phyloP scores from a whole-genome alignment of 192 early-diverging fungal genomes.

The Pilobolus umbonatus region DNA sequence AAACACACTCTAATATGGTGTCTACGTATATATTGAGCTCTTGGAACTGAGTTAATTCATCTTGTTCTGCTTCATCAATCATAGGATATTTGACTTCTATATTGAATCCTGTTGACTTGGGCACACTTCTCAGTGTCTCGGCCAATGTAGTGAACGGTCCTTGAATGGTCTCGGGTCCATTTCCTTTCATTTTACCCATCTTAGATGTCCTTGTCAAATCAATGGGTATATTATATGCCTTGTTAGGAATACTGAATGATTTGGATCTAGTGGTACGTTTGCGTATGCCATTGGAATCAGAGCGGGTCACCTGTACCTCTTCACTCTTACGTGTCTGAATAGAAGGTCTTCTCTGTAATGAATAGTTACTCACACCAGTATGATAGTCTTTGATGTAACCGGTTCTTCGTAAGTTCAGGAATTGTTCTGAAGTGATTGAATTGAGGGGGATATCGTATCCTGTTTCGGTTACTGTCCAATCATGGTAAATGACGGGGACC shows the following conservation, averaged over 20 bases:
- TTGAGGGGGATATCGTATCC: slow-evolving; percentile 66
- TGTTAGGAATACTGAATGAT: slow-evolving; percentile 30
- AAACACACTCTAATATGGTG: slow-evolving; percentile 74
- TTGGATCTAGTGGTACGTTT: slow-evolving; percentile 34
- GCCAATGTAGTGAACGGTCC: slow-evolving; percentile 82
- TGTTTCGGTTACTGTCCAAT: slow-evolving; percentile 79
- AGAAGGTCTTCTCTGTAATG: slow-evolving; percentile 8
- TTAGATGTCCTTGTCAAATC: slow-evolving; percentile 27
- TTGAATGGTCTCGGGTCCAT: slow-evolving; percentile 76
- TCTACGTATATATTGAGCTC: slow-evolving; percentile 89
- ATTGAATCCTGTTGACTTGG: slow-evolving; percentile 77
- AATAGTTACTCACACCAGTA: slow-evolving; percentile 28
- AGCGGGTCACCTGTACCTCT: too few species aligned
- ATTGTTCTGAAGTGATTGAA: slow-evolving; percentile 65
- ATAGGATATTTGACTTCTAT: slow-evolving; percentile 97
- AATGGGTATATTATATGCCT: neutral
- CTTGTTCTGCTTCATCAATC: slow-evolving; percentile 81
- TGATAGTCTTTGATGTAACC: slow-evolving; percentile 40
- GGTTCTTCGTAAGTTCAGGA: slow-evolving; percentile 49
- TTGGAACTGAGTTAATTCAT: slow-evolving; percentile 58
- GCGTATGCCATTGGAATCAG: neutral
- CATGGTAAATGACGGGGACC: slow-evolving; percentile 87
- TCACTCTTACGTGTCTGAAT: neutral
- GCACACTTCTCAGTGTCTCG: slow-evolving; percentile 72
- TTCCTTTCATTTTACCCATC: slow-evolving; percentile 61